These are phyloP conservation scores for Rhizophlyctis rosea DNA, from an alignment of 192 early-diverging fungal species.

Conservation along the genomic window DNA sequence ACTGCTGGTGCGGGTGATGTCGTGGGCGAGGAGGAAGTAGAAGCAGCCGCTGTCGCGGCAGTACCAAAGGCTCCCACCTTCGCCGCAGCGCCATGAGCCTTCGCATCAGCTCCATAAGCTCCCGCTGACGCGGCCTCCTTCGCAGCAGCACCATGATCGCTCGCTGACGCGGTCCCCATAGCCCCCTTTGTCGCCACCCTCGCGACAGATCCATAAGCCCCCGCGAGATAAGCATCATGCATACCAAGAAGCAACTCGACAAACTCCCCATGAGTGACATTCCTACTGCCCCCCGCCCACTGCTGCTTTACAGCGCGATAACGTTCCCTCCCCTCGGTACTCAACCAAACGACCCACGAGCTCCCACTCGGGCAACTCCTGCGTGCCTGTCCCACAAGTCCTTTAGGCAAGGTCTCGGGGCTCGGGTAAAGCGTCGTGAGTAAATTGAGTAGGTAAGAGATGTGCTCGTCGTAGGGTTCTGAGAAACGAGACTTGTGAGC, in stretches of 20 bases:
- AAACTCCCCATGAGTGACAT: conserved; percentile 20
- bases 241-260: conserved; percentile 11
- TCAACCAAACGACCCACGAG: conserved; percentile 19
- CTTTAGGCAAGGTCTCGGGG: not conserved
- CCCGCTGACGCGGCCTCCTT: too few species aligned
- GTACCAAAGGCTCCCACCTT: too few species aligned
- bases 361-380: conserved; percentile 6
- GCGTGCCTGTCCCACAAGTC: conserved; percentile 7
- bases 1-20: too few species aligned
- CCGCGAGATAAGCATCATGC: conserved; percentile 1
- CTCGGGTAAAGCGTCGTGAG: too few species aligned
- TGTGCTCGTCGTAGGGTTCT: conserved; percentile 11
- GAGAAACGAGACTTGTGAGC: conserved; percentile 6
- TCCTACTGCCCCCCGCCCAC: not conserved
- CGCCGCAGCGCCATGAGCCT: too few species aligned
- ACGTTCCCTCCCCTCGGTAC: conserved; percentile 1
- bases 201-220: too few species aligned
- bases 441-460: conserved; percentile 2
- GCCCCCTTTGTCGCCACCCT: too few species aligned
- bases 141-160: too few species aligned
- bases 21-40: too few species aligned
- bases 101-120: too few species aligned
- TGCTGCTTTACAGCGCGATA: conserved; percentile 6
- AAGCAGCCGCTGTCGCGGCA: too few species aligned
- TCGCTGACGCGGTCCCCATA: too few species aligned